Evolutionary conservation across 2,329 filamentous ascomycete genomes (phyloP), one percentile per base, ranked within the genome.

Genomic region (Penicillium sp.): DNA sequence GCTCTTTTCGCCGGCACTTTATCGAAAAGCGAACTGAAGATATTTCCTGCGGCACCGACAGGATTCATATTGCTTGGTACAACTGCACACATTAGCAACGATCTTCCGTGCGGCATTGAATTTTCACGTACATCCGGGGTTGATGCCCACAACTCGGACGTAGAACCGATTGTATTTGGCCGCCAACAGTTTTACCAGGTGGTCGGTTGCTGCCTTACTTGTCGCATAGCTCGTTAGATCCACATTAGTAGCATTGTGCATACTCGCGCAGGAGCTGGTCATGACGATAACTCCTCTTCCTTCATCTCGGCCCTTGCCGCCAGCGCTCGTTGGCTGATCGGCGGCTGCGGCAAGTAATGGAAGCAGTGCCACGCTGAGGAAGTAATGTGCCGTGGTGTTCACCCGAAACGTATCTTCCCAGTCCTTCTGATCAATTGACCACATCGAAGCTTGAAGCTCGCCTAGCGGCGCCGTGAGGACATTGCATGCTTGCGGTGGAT

Each of bases 151-250:
- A n/a, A 76, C 74, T 38, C 74, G 59, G 11, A 76, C 70, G 63
- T 76, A 76, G 56, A 70, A 75, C 46, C 68, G 64, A 20, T 63
- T 65, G 51, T 78, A 80, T 57, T 81, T 81, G 6, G 71, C 69
- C 5, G 79, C 78, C 49, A 81, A 55, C 48, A 81, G 60, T 44
- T 61, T 69, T 2, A 80, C 78, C 13, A 80, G 58, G 67, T 81
- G 78, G 61, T 81, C 78, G 1, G 77, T 79, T 0, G 76, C 78
- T 1, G 78, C 78, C 56, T 81, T 81, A 55, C 76, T 80, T 0
- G 74, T 62, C 0, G 77, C 77, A 53, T 81, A 81, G 56, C 75
- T 78, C 5, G 76, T 80, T 60, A 81, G 63, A 53, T 81, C 78
- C 3, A 81, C 69, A 55, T 81, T 81, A 1, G 78, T 81, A 1